Evolutionary conservation across 2,329 filamentous ascomycete genomes (phyloP), one percentile per base, ranked within the genome.

Genomic region (Xylariaceae sp.): DNA sequence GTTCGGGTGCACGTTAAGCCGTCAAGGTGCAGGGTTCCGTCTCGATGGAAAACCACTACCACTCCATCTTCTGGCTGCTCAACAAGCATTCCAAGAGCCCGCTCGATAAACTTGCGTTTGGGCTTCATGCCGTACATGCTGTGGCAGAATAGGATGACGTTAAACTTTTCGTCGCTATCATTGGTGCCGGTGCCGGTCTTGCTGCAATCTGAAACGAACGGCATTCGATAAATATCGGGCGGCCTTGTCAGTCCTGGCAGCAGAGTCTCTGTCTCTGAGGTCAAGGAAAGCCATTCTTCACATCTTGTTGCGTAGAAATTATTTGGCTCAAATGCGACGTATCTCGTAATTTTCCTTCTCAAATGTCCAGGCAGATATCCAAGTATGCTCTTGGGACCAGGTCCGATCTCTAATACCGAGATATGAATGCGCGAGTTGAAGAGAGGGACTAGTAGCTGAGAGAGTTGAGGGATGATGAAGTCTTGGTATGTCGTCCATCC

Each of bases 101-200:
- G 58, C 61, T 75, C 62, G 55, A 86, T 74, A 53, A 72, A 74
- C 1, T 13, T 62, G n/a, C 55, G 59, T 57, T 80, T 78, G 2
- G 72, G 71, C 0, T 70, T 71, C 76, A 86, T 79, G 53, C 79
- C 80, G 57, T 86, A 84, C 75, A 86, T 76, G 68, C 83, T 84
- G 63, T 86, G 82, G 57, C 81, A 86, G 66, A 86, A 83, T 5
- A 87, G 60, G 16, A 86, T 63, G 39, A 84, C 12, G 56, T 86
- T 75, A 59, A 75, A 86, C 53, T 69, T 74, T 18, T 72, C 63
- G 31, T 67, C 58, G 1, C 45, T 31, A 48, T 64, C 55, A 31
- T 39, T 59, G 11, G 48, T 62, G 46, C 50, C 50, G 47, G 43
- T 62, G 50, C 51, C 54, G 18, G 49, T 60, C 43, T n/a, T 57